phyloP scores from a whole-genome alignment of 192 early-diverging fungal genomes.

The Paraglomus brasilianum region DNA sequence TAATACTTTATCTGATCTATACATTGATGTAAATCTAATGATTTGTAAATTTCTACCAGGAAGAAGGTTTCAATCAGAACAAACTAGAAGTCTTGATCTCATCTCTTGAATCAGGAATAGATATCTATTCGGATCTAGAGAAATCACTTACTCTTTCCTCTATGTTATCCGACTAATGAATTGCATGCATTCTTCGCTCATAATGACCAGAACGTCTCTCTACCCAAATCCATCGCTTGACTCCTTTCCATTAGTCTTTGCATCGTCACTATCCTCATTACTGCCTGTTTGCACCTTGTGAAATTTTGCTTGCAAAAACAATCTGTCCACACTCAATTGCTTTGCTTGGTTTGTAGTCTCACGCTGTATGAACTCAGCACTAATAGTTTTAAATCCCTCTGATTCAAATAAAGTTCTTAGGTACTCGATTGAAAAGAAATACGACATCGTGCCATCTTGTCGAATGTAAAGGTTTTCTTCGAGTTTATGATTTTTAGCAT shows the following conservation, averaged over 20 bases:
- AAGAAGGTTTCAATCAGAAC: constrained; percentile 30
- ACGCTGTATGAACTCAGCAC: constrained; percentile 64
- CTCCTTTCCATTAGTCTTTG: no score
- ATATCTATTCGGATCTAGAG: constrained; percentile 41
- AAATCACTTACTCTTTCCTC: constrained; percentile 31
- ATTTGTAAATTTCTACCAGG: constrained; percentile 26
- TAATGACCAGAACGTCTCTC: no score
- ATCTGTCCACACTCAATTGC: constrained; percentile 64
- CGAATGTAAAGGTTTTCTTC: constrained; percentile 95
- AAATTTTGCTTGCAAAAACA: constrained; percentile 79
- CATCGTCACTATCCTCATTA: background rate
- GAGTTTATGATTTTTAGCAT: constrained; percentile 74
- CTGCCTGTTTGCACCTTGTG: constrained; percentile 39
- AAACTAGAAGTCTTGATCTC: constrained; percentile 41
- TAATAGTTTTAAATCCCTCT: constrained; percentile 59
- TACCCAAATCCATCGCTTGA: no score
- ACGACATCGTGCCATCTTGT: constrained; percentile 93
- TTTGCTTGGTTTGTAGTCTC: constrained; percentile 69
- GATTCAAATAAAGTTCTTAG: constrained; percentile 59
- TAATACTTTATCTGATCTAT: no score
- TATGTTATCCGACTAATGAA: no score
- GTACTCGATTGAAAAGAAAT: constrained; percentile 80
- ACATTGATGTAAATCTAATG: no score
- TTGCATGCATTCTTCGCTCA: no score
- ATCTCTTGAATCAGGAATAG: constrained; percentile 43